Evolutionary conservation across 2,329 filamentous ascomycete genomes (phyloP).

Genomic region (Whalleya microplaca): DNA sequence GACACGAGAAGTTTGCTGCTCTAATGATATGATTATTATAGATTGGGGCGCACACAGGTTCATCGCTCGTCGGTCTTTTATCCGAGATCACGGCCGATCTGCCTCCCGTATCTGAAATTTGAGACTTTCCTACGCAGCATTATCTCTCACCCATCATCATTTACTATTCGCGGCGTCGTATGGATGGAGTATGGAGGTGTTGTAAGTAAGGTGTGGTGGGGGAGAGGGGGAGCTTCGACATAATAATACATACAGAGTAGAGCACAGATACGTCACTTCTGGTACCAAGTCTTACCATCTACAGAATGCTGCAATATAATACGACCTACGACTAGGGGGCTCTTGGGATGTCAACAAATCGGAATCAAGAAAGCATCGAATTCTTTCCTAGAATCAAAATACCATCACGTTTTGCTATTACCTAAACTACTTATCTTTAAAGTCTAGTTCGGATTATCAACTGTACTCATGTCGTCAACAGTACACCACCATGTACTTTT

Average conservation of each 20-base stretch:
- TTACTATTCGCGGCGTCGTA: not conserved
- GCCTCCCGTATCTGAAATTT: not conserved
- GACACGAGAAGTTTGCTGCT: constrained; percentile 14
- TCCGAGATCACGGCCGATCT: not conserved
- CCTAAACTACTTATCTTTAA: not conserved
- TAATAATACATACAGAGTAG: not conserved
- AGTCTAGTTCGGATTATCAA: not conserved
- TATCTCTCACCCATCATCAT: not conserved
- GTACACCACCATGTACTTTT: not conserved
- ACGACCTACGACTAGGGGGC: not conserved
- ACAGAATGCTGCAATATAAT: not conserved
- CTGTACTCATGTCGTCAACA: not conserved
- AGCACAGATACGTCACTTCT: not conserved
- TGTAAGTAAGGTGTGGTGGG: not conserved
- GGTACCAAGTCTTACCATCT: not conserved
- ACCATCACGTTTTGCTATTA: not conserved
- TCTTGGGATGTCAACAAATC: not conserved
- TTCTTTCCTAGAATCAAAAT: not conserved
- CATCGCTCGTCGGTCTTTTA: not conserved
- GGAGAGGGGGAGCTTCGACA: not conserved
- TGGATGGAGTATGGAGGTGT: not conserved
- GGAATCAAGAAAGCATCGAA: not conserved
- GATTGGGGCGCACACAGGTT: not conserved
- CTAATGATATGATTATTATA: constrained; percentile 17
- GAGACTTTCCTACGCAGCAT: not conserved